Evolutionary conservation across 768 basidiomycete genomes (phyloP), one percentile per base, ranked within the genome.

Genomic region (Suillus spraguei): DNA sequence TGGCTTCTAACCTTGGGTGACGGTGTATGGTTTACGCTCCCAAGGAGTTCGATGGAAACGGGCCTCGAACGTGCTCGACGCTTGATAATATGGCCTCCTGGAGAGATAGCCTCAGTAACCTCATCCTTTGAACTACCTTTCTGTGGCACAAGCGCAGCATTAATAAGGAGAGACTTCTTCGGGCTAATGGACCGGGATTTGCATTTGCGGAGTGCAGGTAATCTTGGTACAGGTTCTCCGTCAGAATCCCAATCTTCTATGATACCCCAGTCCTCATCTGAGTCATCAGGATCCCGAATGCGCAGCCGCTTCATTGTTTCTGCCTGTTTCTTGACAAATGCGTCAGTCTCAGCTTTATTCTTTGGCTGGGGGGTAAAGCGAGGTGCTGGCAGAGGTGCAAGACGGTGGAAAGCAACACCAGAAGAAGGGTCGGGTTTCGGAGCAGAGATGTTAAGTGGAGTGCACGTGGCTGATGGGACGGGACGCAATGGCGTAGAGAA

Each of bases 71-170:
- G 85, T 1, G 90, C 91, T 13, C 91, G 85, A 62, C 90, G 82
- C 74, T 93, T 92, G 44, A 81, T 83, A 62, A 93, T 79, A 73
- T 91, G 91, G 0, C 90, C 91, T 14, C 89, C 89, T 3, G 91
- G 91, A 0, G 90, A 92, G 63, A 92, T 80, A 1, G 85, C 86
- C 65, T 87, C 89, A 3, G 80, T 86, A 36, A 89, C 85, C 69
- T 90, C 88, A 64, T 85, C 83, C 56, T 78, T 77, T 28, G 75
- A 70, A 59, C 78, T 85, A 1, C 77, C 80, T 64, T 81, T 82
- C 50, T 75, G 75, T 20, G 75, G 74, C 17, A 75, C 64, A 13
- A 11, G 28, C 3, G 56, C 39, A 24, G 67, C 62, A 16, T 68
- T 72, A 36, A 70, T 61, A 20, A 63, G 38, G 0, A 67, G 55